These are phyloP conservation scores for Populus hybrid DNA, from an alignment of 441 rosid genomes.

Conservation along the genomic window DNA sequence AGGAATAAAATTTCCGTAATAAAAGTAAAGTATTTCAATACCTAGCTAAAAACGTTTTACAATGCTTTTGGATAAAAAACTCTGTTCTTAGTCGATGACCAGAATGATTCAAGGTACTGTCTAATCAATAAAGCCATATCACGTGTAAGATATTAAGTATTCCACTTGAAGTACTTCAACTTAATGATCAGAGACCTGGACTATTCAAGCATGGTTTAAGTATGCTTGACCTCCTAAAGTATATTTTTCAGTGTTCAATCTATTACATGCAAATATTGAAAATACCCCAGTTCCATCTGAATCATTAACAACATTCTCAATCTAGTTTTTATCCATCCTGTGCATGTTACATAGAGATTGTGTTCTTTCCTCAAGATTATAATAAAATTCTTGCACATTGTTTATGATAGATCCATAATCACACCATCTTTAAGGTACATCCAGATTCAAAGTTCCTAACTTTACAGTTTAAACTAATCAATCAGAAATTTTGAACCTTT, in stretches of 20 bases:
- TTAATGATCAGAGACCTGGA: not conserved
- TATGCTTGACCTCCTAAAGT: not conserved
- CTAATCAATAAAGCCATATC: slow-evolving; percentile 5
- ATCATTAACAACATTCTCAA: not conserved
- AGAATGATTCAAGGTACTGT: not conserved
- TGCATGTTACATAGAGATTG: too few species aligned
- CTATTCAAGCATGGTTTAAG: not conserved
- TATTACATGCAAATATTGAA: not conserved
- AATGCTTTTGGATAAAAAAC: not conserved
- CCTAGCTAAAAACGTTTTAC: not conserved
- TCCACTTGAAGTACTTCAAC: not conserved
- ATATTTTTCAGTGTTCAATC: not conserved
- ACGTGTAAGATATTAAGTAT: not conserved
- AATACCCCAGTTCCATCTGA: not conserved
- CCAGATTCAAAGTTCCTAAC: not conserved
- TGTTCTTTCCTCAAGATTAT: not conserved
- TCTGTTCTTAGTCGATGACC: not conserved
- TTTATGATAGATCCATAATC: not conserved
- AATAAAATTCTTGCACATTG: not conserved
- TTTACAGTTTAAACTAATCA: not conserved
- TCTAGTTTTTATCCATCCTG: not conserved
- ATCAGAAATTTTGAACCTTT: not conserved
- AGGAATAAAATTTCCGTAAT: not conserved
- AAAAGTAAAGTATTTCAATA: not conserved
- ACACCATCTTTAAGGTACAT: not conserved